These are phyloP conservation scores for Martensiomyces pterosporus DNA, from an alignment of 192 early-diverging fungal genomes.

Conservation along the genomic window DNA sequence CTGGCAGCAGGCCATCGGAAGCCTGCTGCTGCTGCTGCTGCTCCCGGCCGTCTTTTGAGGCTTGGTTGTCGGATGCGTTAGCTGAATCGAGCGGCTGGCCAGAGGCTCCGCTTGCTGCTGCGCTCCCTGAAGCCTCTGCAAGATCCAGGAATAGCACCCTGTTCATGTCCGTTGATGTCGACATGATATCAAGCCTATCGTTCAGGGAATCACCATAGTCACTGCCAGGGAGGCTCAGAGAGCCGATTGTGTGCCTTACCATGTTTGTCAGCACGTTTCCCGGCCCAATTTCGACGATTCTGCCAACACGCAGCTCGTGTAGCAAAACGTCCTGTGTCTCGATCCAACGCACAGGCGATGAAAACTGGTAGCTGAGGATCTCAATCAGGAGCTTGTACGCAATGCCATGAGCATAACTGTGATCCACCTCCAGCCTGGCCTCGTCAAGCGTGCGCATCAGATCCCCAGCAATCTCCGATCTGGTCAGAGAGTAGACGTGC, in stretches of 20 bases:
- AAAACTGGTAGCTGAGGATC: conserved; percentile 88
- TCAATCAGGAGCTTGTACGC: conserved; percentile 85
- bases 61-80: background rate
- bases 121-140: too few relatives aligned
- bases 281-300: conserved; percentile 88
- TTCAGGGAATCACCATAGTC: too few relatives aligned
- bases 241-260: conserved; percentile 80
- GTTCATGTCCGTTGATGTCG: conserved; percentile 58
- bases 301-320: conserved; percentile 67
- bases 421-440: conserved; percentile 55
- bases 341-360: conserved; percentile 93
- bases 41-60: background rate
- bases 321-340: conserved; percentile 91
- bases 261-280: conserved; percentile 83
- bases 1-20: too few relatives aligned
- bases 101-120: conserved; percentile 1
- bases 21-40: conserved; percentile 25
- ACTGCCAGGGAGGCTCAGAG: too few relatives aligned
- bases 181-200: conserved; percentile 80
- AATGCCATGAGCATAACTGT: conserved; percentile 67
- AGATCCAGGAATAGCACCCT: conserved; percentile 57
- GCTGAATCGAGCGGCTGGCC: conserved; percentile 3
- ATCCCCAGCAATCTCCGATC: conserved; percentile 59
- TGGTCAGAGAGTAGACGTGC: conserved; percentile 65
- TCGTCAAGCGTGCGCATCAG: conserved; percentile 69